Evolutionary conservation across 495 filamentous ascomycete species (phyloP).

Genomic region (Glutinoglossum americanum): DNA sequence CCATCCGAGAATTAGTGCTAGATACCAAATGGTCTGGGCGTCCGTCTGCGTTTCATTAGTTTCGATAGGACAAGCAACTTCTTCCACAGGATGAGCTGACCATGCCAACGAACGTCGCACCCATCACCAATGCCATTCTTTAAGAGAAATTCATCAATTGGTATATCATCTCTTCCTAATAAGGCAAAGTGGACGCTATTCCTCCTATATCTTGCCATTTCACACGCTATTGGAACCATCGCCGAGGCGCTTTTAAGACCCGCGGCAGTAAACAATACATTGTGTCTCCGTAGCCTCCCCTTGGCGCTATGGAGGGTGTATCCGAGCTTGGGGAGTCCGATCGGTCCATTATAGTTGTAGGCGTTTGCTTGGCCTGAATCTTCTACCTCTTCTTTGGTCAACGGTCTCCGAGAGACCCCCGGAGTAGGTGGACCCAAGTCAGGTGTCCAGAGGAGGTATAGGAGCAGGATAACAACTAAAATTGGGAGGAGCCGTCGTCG

Average conservation of each 20-base stretch:
- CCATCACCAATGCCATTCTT: constrained; percentile 33
- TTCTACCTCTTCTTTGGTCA: background rate
- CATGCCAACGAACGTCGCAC: constrained; percentile 34
- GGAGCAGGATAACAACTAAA: background rate
- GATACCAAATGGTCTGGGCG: constrained; percentile 27
- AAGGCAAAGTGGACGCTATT: constrained; percentile 38
- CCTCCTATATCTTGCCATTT: constrained; percentile 32
- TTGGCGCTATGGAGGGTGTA: constrained; percentile 1
- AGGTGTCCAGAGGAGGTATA: background rate
- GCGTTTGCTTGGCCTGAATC: background rate
- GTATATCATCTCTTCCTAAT: constrained; percentile 30
- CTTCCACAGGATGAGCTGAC: constrained; percentile 14
- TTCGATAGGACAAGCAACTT: background rate
- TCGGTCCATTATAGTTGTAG: constrained; percentile 7
- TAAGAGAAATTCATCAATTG: constrained; percentile 26
- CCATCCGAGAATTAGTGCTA: constrained; percentile 29
- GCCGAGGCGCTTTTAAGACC: constrained; percentile 30
- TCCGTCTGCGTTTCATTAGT: constrained; percentile 22
- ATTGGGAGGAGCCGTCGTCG: background rate
- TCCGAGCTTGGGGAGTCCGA: constrained; percentile 3
- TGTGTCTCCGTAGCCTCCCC: constrained; percentile 16
- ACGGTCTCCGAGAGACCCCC: background rate
- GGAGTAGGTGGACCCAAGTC: background rate
- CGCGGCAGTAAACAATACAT: constrained; percentile 35
- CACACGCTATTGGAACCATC: constrained; percentile 37